A percentile compares a stretch with the other conserved stretches of the same genome.
Conservation (phyloP, 2,329 filamentous ascomycete species). For the Colletotrichum endophyticum region DNA sequence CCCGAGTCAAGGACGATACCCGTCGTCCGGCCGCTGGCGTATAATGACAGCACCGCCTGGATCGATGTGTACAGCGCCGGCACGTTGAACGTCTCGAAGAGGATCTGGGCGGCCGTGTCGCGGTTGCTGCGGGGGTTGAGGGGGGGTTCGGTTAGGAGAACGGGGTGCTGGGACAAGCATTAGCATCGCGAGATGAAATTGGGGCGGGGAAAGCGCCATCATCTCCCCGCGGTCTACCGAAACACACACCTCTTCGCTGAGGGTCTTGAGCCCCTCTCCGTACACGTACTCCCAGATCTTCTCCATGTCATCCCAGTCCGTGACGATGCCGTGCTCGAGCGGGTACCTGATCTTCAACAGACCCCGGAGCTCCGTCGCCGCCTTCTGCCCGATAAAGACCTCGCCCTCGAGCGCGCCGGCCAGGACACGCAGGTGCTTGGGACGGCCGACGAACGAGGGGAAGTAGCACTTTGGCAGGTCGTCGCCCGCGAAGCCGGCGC, state of each 20-base stretch:
- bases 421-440: conserved; percentile 92
- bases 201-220: background rate
- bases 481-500: conserved; percentile 95
- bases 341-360: conserved; percentile 96
- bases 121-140: conserved; percentile 95
- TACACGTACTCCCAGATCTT: conserved; percentile 99
- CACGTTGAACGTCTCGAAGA: conserved; percentile 99
- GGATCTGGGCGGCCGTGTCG: conserved; percentile 93
- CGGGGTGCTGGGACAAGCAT: conserved; percentile 71
- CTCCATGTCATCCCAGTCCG: conserved; percentile 99
- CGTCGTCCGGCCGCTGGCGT: conserved; percentile 93
- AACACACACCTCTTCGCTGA: conserved; percentile 83
- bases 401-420: conserved; percentile 97
- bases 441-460: conserved; percentile 93
- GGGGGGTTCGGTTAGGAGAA: conserved; percentile 93
- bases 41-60: conserved; percentile 93
- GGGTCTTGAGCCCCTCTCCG: conserved; percentile 91
- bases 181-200: conserved; percentile 18
- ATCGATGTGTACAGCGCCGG: conserved; percentile 96
- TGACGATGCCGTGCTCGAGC: conserved; percentile 96
- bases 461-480: conserved; percentile 97
- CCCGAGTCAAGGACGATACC: conserved; percentile 95
- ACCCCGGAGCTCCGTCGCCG: conserved; percentile 86
- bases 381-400: conserved; percentile 91
- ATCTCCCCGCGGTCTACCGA: background rate